Evolutionary conservation across 2,329 filamentous ascomycete genomes (phyloP), one percentile per base, ranked within the genome.

Genomic region (Diplodia intermedia): DNA sequence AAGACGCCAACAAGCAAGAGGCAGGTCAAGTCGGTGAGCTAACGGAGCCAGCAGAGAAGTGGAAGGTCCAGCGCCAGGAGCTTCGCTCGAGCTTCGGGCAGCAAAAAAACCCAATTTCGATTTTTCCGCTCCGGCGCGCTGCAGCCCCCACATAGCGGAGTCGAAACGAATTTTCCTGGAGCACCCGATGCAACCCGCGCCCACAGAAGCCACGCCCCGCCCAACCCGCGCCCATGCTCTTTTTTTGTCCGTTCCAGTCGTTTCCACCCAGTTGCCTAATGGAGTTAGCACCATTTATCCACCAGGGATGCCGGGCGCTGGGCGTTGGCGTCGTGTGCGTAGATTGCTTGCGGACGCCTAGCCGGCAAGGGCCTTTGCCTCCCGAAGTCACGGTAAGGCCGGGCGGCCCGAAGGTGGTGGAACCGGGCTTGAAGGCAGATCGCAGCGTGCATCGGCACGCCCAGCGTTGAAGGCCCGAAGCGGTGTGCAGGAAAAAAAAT

Each of bases 41-140:
- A 52, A 49, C 29, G 60, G 43, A 33, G 43, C 20, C 26, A 43
- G 57, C 40, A 33, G 57, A 15, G n/a, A 62, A 47, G 40, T 23
- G 57, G 57, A 62, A 62, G 57, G 43, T 50, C 57, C 57, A 36
- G 23, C 18, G 31, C 9, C 43, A 52, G 47, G 15, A n/a, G 29
- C 47, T 38, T 63, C 60, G 60, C 60, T 63, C 60, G 60, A 63
- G 60, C 60, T 49, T 63, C 47, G 60, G 60, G 43, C 60, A 52
- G 60, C 60, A 18, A 63, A 52, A 26, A 52, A 63, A 52, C 7
- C 31, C 56, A 47, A 63, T 36, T 63, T 33, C 26, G 47, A 52
- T 49, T 63, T 63, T 52, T 52, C 26, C 14, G 36, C 26, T 26
- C n/a, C 31, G 20, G n/a, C 36, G 43, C 23, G 8, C 18, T 50